phyloP scores from a whole-genome alignment of 2,329 filamentous ascomycete genomes.

The Sodiomyces alkalinus region DNA sequence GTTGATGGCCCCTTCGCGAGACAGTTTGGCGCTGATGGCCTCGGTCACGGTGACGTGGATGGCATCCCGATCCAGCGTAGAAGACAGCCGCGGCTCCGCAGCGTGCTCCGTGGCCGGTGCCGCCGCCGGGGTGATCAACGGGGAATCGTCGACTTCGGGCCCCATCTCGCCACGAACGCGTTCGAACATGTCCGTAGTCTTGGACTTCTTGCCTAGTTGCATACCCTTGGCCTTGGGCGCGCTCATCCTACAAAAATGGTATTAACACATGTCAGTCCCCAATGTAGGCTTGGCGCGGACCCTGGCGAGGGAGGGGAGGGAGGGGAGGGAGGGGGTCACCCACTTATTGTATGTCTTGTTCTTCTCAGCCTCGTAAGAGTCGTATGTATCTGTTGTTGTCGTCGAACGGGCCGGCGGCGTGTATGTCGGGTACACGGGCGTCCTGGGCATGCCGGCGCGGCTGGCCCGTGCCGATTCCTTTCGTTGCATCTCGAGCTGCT shows the following conservation, averaged over 20 bases:
- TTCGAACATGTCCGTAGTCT: conserved; percentile 94
- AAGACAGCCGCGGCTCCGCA: conserved; percentile 40
- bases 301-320: background rate
- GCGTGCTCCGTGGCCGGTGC: conserved; percentile 34
- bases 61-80: conserved; percentile 63
- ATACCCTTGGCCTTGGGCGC: conserved; percentile 89
- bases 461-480: conserved; percentile 80
- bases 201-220: conserved; percentile 98
- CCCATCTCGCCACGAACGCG: conserved; percentile 84
- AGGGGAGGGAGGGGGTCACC: conserved; percentile 12
- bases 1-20: conserved; percentile 73
- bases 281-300: background rate
- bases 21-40: conserved; percentile 77
- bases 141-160: conserved; percentile 64
- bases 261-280: no score
- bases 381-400: conserved; percentile 67
- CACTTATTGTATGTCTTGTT: conserved; percentile 80
- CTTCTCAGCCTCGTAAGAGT: conserved; percentile 93
- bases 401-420: conserved; percentile 62
- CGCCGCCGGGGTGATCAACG: conserved; percentile 48
- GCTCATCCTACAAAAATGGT: conserved; percentile 4
- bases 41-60: conserved; percentile 83
- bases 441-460: conserved; percentile 48
- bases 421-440: conserved; percentile 79
- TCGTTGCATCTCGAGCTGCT: conserved; percentile 96